phyloP scores from a whole-genome alignment of 768 basidiomycete species.

The Auricularia heimuer region DNA sequence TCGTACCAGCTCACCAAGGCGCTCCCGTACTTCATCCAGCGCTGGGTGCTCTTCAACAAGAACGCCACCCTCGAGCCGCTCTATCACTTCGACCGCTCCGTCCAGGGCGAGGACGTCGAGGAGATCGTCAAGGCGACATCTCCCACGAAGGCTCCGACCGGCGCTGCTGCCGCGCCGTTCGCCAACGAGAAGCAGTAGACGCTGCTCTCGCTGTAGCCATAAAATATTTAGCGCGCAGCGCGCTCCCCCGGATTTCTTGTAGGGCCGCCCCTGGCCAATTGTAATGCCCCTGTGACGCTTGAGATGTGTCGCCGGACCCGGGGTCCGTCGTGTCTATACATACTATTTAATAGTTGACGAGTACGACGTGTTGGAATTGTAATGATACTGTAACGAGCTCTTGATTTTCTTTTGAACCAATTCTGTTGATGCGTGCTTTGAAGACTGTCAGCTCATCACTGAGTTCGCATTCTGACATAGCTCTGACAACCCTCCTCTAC shows the following conservation, averaged over 20 bases:
- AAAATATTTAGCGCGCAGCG: background rate
- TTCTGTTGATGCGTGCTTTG: no score
- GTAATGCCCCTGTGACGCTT: background rate
- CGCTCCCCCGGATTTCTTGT: background rate
- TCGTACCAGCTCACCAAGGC: slow-evolving; percentile 32
- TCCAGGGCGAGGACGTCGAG: background rate
- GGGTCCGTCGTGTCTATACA: background rate
- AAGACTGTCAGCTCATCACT: no score
- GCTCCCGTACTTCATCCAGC: slow-evolving; percentile 42
- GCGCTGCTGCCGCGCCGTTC: background rate
- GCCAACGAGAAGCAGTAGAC: background rate
- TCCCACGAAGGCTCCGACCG: background rate
- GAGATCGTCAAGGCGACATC: background rate
- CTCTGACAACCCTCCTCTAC: no score
- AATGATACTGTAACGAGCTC: no score
- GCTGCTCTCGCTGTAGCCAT: background rate
- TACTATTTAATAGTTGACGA: background rate
- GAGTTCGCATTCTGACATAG: no score
- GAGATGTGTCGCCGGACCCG: background rate
- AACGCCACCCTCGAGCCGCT: slow-evolving; percentile 29
- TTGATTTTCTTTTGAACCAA: no score
- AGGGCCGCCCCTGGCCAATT: background rate
- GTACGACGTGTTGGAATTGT: no score
- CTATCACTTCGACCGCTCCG: slow-evolving; percentile 35
- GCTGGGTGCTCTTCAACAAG: slow-evolving; percentile 35